A percentile compares a stretch with the other conserved stretches of the same genome.
Conservation (phyloP, 257 asterid genomes). For the Plectranthus barbatus region DNA sequence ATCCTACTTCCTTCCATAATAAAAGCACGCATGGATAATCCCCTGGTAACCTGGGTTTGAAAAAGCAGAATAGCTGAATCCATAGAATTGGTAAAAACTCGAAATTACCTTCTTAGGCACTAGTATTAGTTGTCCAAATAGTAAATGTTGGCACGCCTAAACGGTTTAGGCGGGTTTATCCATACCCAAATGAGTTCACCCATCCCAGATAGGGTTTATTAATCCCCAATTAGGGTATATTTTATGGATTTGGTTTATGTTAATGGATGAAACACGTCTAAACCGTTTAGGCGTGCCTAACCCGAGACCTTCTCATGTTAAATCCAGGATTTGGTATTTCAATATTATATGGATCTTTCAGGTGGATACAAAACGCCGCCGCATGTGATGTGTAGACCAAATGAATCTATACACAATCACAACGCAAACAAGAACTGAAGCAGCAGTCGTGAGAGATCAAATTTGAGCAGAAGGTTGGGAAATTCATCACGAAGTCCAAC, state of each 20-base stretch:
- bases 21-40: not conserved
- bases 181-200: too few relatives aligned
- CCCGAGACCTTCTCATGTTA: too few relatives aligned
- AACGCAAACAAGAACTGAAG: constrained; percentile 29
- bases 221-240: too few relatives aligned
- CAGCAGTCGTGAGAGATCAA: constrained; percentile 5
- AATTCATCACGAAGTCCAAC: constrained; percentile 17
- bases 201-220: too few relatives aligned
- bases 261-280: too few relatives aligned
- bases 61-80: not conserved
- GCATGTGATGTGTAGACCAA: constrained; percentile 37
- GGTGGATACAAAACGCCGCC: constrained; percentile 78
- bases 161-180: too few relatives aligned
- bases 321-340: not conserved
- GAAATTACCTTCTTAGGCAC: not conserved
- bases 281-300: too few relatives aligned
- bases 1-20: not conserved
- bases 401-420: not conserved
- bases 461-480: constrained; percentile 17
- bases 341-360: constrained; percentile 20
- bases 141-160: too few relatives aligned
- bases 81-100: not conserved
- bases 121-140: not conserved
- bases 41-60: not conserved
- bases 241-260: too few relatives aligned